A percentile compares a stretch with the other conserved stretches of the same genome.
Conservation (phyloP, 768 basidiomycete genomes). For the Melanogaster broomeanus region DNA sequence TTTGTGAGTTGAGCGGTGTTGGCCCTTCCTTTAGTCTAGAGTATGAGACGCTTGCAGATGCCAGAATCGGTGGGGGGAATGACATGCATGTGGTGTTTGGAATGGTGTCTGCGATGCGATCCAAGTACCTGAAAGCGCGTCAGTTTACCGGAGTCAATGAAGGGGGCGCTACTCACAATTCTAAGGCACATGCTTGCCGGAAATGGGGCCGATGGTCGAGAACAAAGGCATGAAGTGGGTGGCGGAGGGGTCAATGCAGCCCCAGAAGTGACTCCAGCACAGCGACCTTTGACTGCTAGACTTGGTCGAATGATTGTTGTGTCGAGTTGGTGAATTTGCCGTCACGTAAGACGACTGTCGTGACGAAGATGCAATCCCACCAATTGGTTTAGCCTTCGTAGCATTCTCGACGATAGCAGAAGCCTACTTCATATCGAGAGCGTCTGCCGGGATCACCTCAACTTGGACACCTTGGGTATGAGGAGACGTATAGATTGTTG, state of each 20-base stretch:
- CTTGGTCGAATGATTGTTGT: slow-evolving; percentile 30
- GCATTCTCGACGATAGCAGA: slow-evolving; percentile 22
- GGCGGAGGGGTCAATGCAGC: slow-evolving; percentile 12
- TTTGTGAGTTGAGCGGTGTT: slow-evolving; percentile 31
- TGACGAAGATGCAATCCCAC: slow-evolving; percentile 35
- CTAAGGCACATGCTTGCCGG: slow-evolving; percentile 29
- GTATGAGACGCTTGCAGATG: slow-evolving; percentile 35
- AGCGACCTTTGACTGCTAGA: slow-evolving; percentile 23
- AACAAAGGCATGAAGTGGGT: slow-evolving; percentile 36
- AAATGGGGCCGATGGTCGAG: slow-evolving; percentile 36
- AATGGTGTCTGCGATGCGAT: slow-evolving; percentile 30
- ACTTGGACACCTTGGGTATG: slow-evolving; percentile 23
- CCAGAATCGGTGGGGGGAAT: slow-evolving; percentile 35
- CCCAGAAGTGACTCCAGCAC: slow-evolving; percentile 17
- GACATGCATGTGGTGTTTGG: slow-evolving; percentile 36
- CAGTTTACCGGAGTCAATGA: neutral
- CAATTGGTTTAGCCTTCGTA: slow-evolving; percentile 24
- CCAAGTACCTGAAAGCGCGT: slow-evolving; percentile 27
- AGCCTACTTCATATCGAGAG: slow-evolving; percentile 22
- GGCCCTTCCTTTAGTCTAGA: slow-evolving; percentile 25
- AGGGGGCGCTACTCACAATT: slow-evolving; percentile 10
- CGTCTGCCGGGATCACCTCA: slow-evolving; percentile 29
- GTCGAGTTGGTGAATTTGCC: slow-evolving; percentile 35
- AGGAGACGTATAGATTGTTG: slow-evolving; percentile 31
- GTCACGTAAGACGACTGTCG: slow-evolving; percentile 37